Evolutionary conservation across 75 land plant genomes (phyloP).

Genomic region (Selaginella tamariscina): DNA sequence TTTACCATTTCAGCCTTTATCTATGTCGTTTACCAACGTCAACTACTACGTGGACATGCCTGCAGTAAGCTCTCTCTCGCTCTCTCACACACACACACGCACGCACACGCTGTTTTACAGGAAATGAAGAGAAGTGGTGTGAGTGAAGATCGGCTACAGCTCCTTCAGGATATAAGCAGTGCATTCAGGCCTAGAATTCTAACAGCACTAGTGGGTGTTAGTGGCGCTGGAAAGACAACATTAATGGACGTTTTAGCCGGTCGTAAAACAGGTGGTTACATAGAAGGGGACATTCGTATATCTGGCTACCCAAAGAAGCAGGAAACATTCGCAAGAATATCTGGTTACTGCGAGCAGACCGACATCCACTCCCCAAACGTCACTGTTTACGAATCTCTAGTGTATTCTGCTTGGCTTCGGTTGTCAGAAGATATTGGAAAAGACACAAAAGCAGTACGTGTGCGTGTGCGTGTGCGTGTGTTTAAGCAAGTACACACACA

Average conservation of each 20-base stretch:
- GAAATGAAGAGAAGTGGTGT: slow-evolving; percentile 5
- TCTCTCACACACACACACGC: too few relatives aligned
- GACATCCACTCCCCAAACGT: slow-evolving; percentile 8
- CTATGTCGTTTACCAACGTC: neutral
- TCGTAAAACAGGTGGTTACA: slow-evolving; percentile 10
- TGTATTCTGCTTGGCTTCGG: slow-evolving; percentile 11
- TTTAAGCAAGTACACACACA: too few relatives aligned
- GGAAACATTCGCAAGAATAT: neutral
- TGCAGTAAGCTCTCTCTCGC: neutral
- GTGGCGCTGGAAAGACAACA: slow-evolving; percentile 13
- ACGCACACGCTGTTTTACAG: too few relatives aligned
- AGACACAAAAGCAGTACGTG: neutral
- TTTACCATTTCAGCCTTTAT: slow-evolving; percentile 3
- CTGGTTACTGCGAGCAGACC: slow-evolving; percentile 8
- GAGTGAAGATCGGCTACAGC: neutral
- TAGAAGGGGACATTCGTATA: neutral
- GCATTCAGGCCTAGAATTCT: slow-evolving; percentile 2
- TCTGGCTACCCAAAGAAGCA: slow-evolving; percentile 8
- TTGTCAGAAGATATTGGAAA: slow-evolving; percentile 3
- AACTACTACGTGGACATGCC: slow-evolving; percentile 11
- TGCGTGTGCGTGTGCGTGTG: neutral
- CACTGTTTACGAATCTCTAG: neutral
- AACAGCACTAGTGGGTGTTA: slow-evolving; percentile 7
- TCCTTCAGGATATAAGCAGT: slow-evolving; percentile 7
- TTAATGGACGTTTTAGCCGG: slow-evolving; percentile 7